Evolutionary conservation across 1,284 basidiomycete genomes (phyloP), one percentile per base, ranked within the genome.

Genomic region (Taiwanofungus camphoratus): DNA sequence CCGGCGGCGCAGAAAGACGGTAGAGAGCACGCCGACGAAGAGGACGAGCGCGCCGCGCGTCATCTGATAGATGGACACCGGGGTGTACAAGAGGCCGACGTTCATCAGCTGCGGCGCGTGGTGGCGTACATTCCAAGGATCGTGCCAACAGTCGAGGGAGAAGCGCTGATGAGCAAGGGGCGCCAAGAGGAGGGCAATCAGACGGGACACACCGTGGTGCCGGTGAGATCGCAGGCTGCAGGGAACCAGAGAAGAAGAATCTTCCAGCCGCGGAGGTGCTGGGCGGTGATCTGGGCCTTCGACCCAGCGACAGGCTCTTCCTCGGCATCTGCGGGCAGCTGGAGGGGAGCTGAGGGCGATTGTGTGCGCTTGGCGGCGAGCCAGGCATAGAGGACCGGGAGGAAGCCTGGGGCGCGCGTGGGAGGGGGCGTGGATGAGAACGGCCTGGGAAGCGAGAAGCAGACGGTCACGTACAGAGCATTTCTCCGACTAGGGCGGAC

Each of bases 21-120:
- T 93, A 42, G 87, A 91, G 52, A 98, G 79, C 43, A 92, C 64
- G 29, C 93, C 96, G 50, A 99, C 96, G 70, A 96, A 99, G 41
- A 99, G 79, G 41, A 99, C 95, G 44, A 99, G 81, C 11, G 94
- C 91, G 32, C 96, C 96, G 51, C 96, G 82, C 31, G 89, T 92
- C 95, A 98, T 98, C 69, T 95, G 95, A 73, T 91, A 98, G 57
- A 99, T 92, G 40, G 92, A 96, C 33, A 98, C 95, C 19, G 94
- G 94, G 1, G 92, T 95, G 64, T 95, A 92, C 37, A 98, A 77
- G 41, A 98, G 76, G 45, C 93, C 94, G 54, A 94, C 74, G 58
- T 96, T 96, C 94, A 97, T 97, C 54, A 94, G 73, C 77, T 92
- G 59, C 45, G 46, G 39, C 21, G 43, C 37, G 46, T 42, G 44